These are phyloP conservation scores for Yamadazyma olivae DNA, from an alignment of 805 yeast species.

Conservation along the genomic window DNA sequence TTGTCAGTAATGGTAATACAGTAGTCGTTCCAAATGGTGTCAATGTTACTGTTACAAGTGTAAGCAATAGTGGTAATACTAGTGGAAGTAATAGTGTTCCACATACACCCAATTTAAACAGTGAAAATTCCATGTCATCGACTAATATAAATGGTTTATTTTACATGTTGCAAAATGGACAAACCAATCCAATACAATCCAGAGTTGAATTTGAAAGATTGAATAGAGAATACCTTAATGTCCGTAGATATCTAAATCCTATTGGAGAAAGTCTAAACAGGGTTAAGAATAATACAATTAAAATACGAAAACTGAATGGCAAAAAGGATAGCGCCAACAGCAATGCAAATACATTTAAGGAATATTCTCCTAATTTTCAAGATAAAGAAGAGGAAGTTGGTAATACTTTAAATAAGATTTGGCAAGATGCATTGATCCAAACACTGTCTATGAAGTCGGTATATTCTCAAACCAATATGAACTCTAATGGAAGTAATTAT, in stretches of 20 bases:
- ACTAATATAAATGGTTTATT: constrained; percentile 27
- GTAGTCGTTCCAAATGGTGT: too few relatives aligned
- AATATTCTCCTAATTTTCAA: constrained; percentile 28
- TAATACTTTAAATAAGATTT: constrained; percentile 24
- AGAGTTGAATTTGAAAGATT: constrained; percentile 78
- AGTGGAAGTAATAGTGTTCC: not conserved
- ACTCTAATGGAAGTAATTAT: not conserved
- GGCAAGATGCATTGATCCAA: constrained; percentile 39
- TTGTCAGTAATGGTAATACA: not conserved
- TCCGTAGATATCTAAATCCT: constrained; percentile 70
- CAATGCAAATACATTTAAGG: constrained; percentile 31
- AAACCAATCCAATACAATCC: constrained; percentile 51
- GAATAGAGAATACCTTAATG: constrained; percentile 68
- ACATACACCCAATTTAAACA: not conserved
- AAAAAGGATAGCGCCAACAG: constrained; percentile 8
- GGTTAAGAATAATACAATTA: constrained; percentile 23
- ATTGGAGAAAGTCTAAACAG: constrained; percentile 60
- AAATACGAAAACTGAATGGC: constrained; percentile 19
- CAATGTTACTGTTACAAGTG: constrained; percentile 3
- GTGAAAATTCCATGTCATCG: constrained; percentile 7
- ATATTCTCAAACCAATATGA: not conserved
- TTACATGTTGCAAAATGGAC: constrained; percentile 26
- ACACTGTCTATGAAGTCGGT: constrained; percentile 12
- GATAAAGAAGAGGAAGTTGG: constrained; percentile 29
- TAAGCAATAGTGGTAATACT: constrained; percentile 1